Evolutionary conservation across 2,329 filamentous ascomycete genomes (phyloP), one percentile per base, ranked within the genome.

Genomic region (Fonsecaea erecta): DNA sequence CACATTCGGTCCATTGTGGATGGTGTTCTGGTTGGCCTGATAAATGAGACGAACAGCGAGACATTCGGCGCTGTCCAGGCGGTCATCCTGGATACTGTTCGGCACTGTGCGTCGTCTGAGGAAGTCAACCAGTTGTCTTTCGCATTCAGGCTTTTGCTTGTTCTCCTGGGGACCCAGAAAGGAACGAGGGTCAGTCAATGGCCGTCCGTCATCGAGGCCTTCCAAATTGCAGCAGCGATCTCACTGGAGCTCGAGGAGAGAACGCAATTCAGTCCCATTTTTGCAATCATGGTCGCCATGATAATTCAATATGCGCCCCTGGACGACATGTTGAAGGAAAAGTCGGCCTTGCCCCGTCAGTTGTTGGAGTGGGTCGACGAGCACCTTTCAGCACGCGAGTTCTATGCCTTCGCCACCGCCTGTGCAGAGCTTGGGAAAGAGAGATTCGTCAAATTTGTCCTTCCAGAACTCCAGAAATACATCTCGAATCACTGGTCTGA

Each of bases 401-500:
- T 97, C 75, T 84, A 98, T 51, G 85, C 88, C 0, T 97, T 98
- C 76, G 97, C 92, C 77, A 89, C 89, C 14, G 88, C 91, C 59
- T 88, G 95, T 71, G 89, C 91, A 0, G 85, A 92, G 60, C 81
- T 96, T 37, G 88, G 93, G 52, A 75, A 84, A 1, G 85, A 89
- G 60, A 85, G 91, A 43, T 99, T 98, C 74, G 85, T 88, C 60
- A 88, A 87, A 68, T 81, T 97, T n/a, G 84, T 96, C 34, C 82
- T 93, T 7, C 89, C 87, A 40, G 88, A 91, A 63, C 93, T 98
- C 71, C 91, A 96, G 76, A 92, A 86, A 85, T 97, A 95, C 72
- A 83, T 97, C 67, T 81, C 88, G 34, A 84, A 84, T 6, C 88
- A 91, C 71, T 96, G 92, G 91, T 85, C 70, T 75, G 82, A 73